Evolutionary conservation across 139 green algal species (phyloP).

Genomic region (Raphidocelis subcapitata): DNA sequence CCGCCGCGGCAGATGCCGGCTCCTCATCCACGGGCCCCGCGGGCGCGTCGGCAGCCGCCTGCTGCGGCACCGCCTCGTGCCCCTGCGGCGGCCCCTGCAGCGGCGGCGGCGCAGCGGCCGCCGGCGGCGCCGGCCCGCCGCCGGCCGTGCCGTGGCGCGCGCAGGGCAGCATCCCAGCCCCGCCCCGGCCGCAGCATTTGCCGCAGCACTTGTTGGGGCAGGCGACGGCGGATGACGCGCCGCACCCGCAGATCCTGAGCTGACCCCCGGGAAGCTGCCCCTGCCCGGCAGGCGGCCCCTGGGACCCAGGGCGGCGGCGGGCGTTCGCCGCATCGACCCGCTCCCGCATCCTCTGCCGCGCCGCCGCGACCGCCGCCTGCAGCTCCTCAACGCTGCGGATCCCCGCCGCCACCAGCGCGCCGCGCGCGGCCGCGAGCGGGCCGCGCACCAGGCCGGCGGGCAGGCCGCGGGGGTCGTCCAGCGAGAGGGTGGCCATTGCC

Average conservation of each 20-base stretch:
- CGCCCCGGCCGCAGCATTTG: conserved; percentile 1
- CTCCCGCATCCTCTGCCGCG: background rate
- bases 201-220: conserved; percentile 3
- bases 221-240: background rate
- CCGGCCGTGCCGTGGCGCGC: no score
- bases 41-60: no score
- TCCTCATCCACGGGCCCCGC: no score
- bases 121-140: no score
- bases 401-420: background rate
- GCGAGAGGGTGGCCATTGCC: background rate
- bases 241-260: background rate
- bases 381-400: background rate
- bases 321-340: no score
- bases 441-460: background rate
- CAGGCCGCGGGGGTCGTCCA: background rate
- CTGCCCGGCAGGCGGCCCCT: no score
- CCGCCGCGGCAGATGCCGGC: no score
- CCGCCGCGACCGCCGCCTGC: background rate
- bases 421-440: background rate
- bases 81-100: no score
- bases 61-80: no score
- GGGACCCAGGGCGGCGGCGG: no score
- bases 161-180: no score
- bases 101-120: no score
- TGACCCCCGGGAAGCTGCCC: background rate